Conservation (phyloP, 306 rosid genomes). For the Ziziphus jujuba region DNA sequence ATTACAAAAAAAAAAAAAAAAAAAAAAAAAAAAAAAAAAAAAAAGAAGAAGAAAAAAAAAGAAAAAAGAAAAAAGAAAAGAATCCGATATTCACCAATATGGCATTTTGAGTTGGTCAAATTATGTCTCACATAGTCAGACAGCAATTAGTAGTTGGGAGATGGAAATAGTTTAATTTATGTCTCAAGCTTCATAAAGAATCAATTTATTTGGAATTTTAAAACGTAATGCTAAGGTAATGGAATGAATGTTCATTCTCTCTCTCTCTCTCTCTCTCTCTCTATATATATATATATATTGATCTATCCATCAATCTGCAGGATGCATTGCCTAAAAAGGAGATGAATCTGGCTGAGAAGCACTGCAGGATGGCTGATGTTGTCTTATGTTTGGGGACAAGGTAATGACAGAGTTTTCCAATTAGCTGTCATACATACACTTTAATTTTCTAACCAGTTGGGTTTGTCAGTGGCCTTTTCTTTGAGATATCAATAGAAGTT, state of each 20-base stretch:
- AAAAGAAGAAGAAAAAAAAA: no score
- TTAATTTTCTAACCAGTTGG: background rate
- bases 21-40: no score
- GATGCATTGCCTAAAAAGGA: constrained; percentile 96
- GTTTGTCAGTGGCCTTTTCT: background rate
- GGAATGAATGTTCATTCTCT: background rate
- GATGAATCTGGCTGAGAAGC: constrained; percentile 94
- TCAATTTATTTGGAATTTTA: background rate
- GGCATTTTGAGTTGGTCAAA: background rate
- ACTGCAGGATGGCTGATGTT: constrained; percentile 92
- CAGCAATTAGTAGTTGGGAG: background rate
- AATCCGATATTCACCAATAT: background rate
- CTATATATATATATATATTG: no score
- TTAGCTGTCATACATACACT: background rate
- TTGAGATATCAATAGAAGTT: background rate
- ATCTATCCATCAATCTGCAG: constrained; percentile 32
- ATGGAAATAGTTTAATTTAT: background rate
- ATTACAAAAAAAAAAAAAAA: no score
- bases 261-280: background rate
- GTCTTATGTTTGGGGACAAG: constrained; percentile 97
- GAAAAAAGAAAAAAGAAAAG: no score
- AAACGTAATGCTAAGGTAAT: background rate
- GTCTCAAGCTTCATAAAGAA: background rate
- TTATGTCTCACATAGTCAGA: background rate
- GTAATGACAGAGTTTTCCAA: constrained; percentile 35